A percentile compares a stretch with the other conserved stretches of the same genome.
phyloP scores from a whole-genome alignment of 1,284 basidiomycete genomes.

The Papiliotrema terrestris region DNA sequence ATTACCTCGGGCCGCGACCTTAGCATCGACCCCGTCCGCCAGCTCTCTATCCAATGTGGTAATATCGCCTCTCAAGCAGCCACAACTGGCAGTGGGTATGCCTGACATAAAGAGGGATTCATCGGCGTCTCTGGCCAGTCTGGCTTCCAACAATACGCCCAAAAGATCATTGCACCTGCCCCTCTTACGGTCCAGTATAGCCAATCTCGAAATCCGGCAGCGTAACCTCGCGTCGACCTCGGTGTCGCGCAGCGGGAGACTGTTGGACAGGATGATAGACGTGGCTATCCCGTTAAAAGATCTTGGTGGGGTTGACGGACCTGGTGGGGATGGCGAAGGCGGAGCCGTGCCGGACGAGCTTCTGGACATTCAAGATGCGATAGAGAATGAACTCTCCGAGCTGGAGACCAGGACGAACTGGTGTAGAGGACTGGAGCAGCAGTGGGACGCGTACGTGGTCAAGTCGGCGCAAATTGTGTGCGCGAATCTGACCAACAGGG shows the following conservation, averaged over 20 bases:
- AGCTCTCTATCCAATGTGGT: background rate
- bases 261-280: constrained; percentile 47
- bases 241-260: constrained; percentile 22
- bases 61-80: background rate
- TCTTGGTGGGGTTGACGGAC: constrained; percentile 32
- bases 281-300: constrained; percentile 29
- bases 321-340: constrained; percentile 3
- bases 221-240: constrained; percentile 25
- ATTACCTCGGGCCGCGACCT: background rate
- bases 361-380: constrained; percentile 40
- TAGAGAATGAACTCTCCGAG: constrained; percentile 29
- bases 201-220: constrained; percentile 37
- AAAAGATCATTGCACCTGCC: constrained; percentile 9
- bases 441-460: constrained; percentile 26
- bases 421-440: constrained; percentile 32
- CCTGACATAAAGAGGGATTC: background rate
- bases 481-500: constrained; percentile 12
- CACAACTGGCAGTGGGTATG: too few relatives aligned
- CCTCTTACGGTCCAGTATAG: constrained; percentile 58
- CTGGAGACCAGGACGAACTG: constrained; percentile 18
- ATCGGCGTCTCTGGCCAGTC: background rate
- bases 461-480: background rate
- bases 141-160: background rate
- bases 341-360: constrained; percentile 38
- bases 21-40: background rate